Conservation (phyloP, 2,329 filamentous ascomycete species). For the Chrysoporthe cubensis region DNA sequence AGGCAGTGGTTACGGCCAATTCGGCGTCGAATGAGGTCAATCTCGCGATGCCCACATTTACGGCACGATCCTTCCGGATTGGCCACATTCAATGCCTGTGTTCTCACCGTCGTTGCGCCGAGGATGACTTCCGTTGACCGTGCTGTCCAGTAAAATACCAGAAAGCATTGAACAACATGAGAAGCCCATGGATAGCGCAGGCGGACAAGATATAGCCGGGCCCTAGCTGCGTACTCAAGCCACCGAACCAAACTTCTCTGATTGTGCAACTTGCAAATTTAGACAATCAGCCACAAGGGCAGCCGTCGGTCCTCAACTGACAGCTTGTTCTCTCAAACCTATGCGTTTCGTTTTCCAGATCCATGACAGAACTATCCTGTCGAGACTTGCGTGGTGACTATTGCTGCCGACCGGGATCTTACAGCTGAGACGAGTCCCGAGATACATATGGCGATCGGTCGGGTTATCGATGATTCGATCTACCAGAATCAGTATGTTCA, state of each 20-base stretch:
- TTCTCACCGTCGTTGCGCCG: constrained; percentile 7
- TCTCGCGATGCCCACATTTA: background rate
- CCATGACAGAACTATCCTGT: background rate
- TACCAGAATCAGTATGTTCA: constrained; percentile 1
- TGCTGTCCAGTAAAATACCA: background rate
- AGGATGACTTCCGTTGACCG: constrained; percentile 8
- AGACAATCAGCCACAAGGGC: background rate
- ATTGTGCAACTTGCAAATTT: background rate
- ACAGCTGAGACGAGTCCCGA: background rate
- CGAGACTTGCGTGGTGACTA: background rate
- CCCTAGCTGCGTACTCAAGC: background rate
- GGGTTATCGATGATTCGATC: background rate
- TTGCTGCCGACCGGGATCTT: background rate
- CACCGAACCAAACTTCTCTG: background rate
- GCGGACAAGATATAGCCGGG: constrained; percentile 3
- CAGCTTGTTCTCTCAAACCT: background rate
- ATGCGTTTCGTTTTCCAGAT: background rate
- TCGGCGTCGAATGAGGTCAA: background rate
- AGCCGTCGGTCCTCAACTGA: background rate
- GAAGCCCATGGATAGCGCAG: background rate
- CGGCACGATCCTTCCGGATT: background rate
- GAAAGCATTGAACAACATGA: constrained; percentile 1
- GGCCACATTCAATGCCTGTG: constrained; percentile 12
- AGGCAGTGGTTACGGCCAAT: background rate
- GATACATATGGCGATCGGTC: background rate